Conservation (phyloP, 805 yeast genomes). For the Yarrowia sp. region DNA sequence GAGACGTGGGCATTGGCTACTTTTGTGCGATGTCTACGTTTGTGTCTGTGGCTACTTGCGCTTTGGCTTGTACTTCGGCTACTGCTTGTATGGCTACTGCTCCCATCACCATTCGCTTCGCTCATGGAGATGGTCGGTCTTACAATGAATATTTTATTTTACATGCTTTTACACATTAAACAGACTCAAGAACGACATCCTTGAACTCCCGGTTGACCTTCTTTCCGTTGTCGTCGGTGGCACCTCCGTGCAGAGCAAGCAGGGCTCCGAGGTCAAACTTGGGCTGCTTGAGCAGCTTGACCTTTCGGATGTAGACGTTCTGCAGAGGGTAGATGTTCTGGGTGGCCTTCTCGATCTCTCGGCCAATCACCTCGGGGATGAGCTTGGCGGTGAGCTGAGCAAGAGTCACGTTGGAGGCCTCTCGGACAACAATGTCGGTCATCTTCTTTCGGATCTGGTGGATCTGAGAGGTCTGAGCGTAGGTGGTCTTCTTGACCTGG, state of each 20-base stretch:
- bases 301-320: conserved; percentile 98
- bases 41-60: too few species aligned
- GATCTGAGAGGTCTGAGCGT: conserved; percentile 97
- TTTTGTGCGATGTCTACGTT: neutral
- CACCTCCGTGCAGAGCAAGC: conserved; percentile 96
- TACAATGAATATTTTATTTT: conserved; percentile 40
- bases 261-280: conserved; percentile 97
- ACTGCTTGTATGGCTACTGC: too few species aligned
- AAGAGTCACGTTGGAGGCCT: conserved; percentile 91
- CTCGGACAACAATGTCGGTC: conserved; percentile 95
- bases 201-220: conserved; percentile 94
- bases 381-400: conserved; percentile 96
- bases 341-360: conserved; percentile 97
- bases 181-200: conserved; percentile 98
- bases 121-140: neutral
- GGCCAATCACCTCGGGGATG: conserved; percentile 98
- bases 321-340: conserved; percentile 96
- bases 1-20: neutral
- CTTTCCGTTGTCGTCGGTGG: conserved; percentile 97
- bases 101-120: too few species aligned
- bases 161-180: conserved; percentile 56
- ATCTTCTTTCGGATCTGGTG: conserved; percentile 97
- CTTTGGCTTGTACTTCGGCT: too few species aligned
- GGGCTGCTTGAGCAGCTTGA: conserved; percentile 97
- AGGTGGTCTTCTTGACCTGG: conserved; percentile 97